Percentiles rank a stretch among this genome's conserved stretches.
These are phyloP conservation scores for Athelia sp. DNA, from an alignment of 1,284 basidiomycete genomes.

Conservation along the genomic window DNA sequence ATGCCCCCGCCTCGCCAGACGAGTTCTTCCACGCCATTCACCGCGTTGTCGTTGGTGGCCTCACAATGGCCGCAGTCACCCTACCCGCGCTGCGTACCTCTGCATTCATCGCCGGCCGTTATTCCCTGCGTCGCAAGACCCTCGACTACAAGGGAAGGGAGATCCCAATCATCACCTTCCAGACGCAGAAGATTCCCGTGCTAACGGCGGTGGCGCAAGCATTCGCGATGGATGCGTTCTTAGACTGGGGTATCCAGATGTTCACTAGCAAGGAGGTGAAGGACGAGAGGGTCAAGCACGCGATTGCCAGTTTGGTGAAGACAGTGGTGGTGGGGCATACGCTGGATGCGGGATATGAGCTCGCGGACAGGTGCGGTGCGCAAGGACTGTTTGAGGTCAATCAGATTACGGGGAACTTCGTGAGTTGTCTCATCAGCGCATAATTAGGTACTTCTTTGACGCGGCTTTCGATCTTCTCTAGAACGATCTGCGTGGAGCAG, in stretches of 20 bases:
- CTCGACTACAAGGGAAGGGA: neutral
- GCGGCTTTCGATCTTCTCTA: no score
- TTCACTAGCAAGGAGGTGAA: neutral
- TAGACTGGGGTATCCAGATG: neutral
- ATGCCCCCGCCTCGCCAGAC: neutral
- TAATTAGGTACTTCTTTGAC: neutral
- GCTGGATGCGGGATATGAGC: neutral
- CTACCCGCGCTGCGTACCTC: neutral
- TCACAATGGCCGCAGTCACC: neutral
- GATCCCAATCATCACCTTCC: neutral
- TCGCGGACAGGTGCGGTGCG: conserved; percentile 8
- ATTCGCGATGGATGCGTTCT: neutral
- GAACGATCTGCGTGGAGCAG: neutral
- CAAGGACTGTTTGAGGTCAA: conserved; percentile 8
- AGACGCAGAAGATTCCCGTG: neutral
- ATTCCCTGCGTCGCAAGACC: neutral
- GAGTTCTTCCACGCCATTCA: neutral
- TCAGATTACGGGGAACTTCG: conserved; percentile 4
- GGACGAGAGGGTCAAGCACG: neutral
- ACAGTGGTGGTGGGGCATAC: neutral
- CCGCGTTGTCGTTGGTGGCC: neutral
- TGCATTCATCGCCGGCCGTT: neutral
- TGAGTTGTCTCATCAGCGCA: neutral
- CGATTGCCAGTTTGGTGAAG: neutral
- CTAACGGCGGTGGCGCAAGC: neutral